Base-by-base conservation (phyloP, 2,329 filamentous ascomycete species). In the Fusarium luffae region DNA sequence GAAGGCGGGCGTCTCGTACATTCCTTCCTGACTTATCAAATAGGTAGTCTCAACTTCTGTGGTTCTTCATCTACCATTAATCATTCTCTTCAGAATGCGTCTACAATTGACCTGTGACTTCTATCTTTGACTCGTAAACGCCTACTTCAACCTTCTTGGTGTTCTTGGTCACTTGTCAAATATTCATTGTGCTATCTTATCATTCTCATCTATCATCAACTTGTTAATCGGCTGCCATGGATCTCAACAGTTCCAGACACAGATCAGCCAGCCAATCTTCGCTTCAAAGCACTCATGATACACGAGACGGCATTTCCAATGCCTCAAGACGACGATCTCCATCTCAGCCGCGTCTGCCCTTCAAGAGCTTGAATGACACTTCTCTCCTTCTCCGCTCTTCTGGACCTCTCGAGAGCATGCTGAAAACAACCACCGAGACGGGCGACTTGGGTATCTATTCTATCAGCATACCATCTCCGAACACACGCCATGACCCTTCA, bases 361-460 rank as follows among this genome's bases (percentile, higher is more conserved):
- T 85, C 32, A 80, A 81, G 59, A 81, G 79, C 69, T 78, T 84
- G 61, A 81, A 82, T 51, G 81, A 84, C 58, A 83, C 83, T 58
- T 74, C 78, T 30, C 75, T 76, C 28, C 77, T 85, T 52, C 79
- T 85, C 16, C 80, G 78, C 47, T 85, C 81, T 2, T 85, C 87
- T 1, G 86, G 84, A 7, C 85, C 85, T 3, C 78, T 90, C n/a
- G 85, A 89, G 70, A 85, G 87, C 75, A 90, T 90, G 88, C 80
- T 90, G 62, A 90, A 87, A 78, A 90, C 85, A 5, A 89, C 86
- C 2, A 90, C 88, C 1, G 89, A 90, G 74, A 89, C 88, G 11
- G 88, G 88, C n/a, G 87, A 90, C 69, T 88, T 89, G 69, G 88
- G 87, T 7, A 78, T 86, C 51, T 90, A 89, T 75, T 88, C 85